phyloP scores from a whole-genome alignment of 1,284 basidiomycete genomes.

The Coniophora puteana region DNA sequence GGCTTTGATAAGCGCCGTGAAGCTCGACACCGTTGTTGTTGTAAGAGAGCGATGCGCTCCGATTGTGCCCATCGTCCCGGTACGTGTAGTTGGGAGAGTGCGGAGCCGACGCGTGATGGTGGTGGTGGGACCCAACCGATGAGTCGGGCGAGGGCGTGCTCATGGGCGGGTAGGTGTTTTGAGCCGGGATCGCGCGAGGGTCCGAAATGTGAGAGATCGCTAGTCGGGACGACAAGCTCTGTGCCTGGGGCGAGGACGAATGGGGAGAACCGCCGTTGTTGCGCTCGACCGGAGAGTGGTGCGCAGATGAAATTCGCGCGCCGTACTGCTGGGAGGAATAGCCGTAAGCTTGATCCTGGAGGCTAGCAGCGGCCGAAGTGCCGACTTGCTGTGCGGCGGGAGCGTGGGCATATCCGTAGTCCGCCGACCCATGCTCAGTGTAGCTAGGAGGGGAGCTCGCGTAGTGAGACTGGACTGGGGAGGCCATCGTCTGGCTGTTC shows the following conservation, averaged over 20 bases:
- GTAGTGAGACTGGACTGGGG: conserved; percentile 28
- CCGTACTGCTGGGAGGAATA: conserved; percentile 23
- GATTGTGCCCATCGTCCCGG: conserved; percentile 38
- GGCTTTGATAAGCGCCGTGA: conserved; percentile 29
- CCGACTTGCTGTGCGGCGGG: conserved; percentile 21
- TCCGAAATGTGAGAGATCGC: conserved; percentile 36
- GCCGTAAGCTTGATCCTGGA: conserved; percentile 23
- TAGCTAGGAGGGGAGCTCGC: conserved; percentile 33
- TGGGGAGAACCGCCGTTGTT: conserved; percentile 28
- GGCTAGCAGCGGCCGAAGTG: conserved; percentile 14
- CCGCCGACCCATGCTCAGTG: conserved; percentile 42
- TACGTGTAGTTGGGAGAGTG: conserved; percentile 47
- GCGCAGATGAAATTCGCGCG: conserved; percentile 22
- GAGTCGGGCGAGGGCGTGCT: conserved; percentile 31
- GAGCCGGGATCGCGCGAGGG: conserved; percentile 32
- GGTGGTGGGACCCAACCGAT: conserved; percentile 45
- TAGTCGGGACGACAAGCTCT: conserved; percentile 28
- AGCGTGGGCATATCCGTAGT: conserved; percentile 37
- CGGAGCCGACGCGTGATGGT: conserved; percentile 40
- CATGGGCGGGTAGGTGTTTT: conserved; percentile 30
- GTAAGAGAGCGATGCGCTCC: conserved; percentile 21
- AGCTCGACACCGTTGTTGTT: conserved; percentile 21
- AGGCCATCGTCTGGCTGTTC: conserved; percentile 21
- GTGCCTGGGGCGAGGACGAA: conserved; percentile 26
- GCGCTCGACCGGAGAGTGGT: conserved; percentile 25